A percentile compares a stretch with the other conserved stretches of the same genome.
These are phyloP conservation scores for Boletus subluridellus DNA, from an alignment of 1,284 basidiomycete species.

Conservation along the genomic window DNA sequence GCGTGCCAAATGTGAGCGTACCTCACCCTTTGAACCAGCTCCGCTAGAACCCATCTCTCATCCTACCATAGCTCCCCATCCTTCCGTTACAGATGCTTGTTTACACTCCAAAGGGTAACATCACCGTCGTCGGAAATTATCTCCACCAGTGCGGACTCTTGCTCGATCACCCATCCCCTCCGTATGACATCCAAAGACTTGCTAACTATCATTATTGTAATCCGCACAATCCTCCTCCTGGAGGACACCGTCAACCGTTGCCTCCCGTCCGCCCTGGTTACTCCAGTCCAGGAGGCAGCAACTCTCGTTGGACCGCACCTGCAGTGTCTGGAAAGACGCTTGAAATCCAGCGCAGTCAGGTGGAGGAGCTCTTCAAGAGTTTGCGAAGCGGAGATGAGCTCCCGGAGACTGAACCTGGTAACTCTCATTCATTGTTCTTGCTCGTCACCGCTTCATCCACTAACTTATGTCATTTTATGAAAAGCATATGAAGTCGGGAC, in stretches of 20 bases:
- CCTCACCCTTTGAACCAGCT: conserved; percentile 7
- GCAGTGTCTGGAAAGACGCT: conserved; percentile 72
- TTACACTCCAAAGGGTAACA: conserved; percentile 90
- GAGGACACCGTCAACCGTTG: conserved; percentile 52
- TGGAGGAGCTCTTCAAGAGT: conserved; percentile 90
- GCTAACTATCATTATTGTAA: conserved; percentile 75
- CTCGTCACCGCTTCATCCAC: conserved; percentile 7
- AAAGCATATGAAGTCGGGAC: conserved; percentile 82
- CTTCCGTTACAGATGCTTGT: conserved; percentile 82
- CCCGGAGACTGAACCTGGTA: conserved; percentile 79
- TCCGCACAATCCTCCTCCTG: conserved; percentile 80
- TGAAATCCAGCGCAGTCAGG: conserved; percentile 89
- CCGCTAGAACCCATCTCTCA: conserved; percentile 20
- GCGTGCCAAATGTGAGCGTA: conserved; percentile 53
- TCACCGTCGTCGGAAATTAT: conserved; percentile 74
- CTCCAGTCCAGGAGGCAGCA: conserved; percentile 40
- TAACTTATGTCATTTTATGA: conserved; percentile 21
- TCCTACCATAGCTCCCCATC: conserved; percentile 60
- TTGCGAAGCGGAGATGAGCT: conserved; percentile 86
- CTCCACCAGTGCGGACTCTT: conserved; percentile 66
- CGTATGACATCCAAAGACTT: conserved; percentile 56
- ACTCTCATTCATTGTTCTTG: conserved; percentile 32
- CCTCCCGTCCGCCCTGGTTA: conserved; percentile 44
- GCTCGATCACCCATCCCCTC: conserved; percentile 76
- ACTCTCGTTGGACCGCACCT: conserved; percentile 56